A percentile compares a stretch with the other conserved stretches of the same genome.
phyloP scores from a whole-genome alignment of 805 yeast genomes.

The Myxozyma vanderwaltii region DNA sequence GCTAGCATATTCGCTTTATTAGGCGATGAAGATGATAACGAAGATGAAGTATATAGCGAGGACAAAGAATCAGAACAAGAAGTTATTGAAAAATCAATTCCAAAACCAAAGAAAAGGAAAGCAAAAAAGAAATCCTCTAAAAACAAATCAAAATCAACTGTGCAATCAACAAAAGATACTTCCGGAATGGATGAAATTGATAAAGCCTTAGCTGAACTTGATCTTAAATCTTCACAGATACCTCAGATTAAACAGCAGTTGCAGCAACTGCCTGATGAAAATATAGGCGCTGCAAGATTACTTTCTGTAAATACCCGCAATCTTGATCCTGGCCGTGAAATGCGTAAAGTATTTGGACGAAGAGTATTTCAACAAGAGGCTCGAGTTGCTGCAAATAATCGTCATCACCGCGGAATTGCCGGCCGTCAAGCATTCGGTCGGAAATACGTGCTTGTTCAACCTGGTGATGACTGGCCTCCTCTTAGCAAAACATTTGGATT shows the following conservation, averaged over 20 bases:
- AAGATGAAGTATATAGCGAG: conserved; percentile 2
- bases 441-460: conserved; percentile 29
- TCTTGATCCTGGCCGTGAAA: conserved; percentile 34
- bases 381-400: conserved; percentile 6
- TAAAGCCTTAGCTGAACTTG: conserved; percentile 27
- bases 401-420: conserved; percentile 18
- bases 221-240: conserved; percentile 5
- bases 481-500: conserved; percentile 21
- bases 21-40: conserved; percentile 14
- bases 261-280: too few species aligned
- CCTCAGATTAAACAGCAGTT: too few species aligned
- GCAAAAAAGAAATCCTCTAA: conserved; percentile 27
- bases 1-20: conserved; percentile 23
- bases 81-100: not conserved
- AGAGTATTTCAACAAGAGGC: conserved; percentile 27
- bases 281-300: conserved; percentile 20
- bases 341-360: conserved; percentile 33
- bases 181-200: conserved; percentile 28
- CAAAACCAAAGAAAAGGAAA: conserved; percentile 19
- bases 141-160: conserved; percentile 3
- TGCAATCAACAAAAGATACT: not conserved
- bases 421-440: conserved; percentile 17
- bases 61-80: not conserved
- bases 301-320: conserved; percentile 26
- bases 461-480: conserved; percentile 35